phyloP scores from a whole-genome alignment of 768 basidiomycete species.

The Tulasnella sp. region DNA sequence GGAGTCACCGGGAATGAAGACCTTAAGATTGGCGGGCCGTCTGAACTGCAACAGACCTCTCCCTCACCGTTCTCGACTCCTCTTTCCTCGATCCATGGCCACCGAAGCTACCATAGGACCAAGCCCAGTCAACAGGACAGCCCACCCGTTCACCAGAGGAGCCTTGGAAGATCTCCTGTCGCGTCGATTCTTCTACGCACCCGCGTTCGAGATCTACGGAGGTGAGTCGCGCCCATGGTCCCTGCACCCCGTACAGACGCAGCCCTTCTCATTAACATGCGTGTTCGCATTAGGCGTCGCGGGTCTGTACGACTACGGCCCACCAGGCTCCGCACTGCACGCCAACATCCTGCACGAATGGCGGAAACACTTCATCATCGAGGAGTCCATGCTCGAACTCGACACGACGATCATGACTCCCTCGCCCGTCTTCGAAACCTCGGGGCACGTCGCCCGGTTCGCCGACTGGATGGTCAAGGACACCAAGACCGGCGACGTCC shows the following conservation, averaged over 20 bases:
- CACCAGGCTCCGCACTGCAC: conserved; percentile 92
- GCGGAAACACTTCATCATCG: conserved; percentile 97
- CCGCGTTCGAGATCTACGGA: conserved; percentile 98
- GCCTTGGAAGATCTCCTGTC: conserved; percentile 84
- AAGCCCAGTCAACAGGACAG: conserved; percentile 71
- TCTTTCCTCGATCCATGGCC: background rate
- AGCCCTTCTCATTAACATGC: no score
- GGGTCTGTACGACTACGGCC: conserved; percentile 97
- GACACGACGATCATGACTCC: conserved; percentile 99
- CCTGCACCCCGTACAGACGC: no score
- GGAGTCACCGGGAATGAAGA: conserved; percentile 11
- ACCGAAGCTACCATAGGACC: conserved; percentile 17
- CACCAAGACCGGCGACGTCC: conserved; percentile 89
- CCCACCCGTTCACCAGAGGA: conserved; percentile 84
- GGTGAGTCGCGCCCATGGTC: no score
- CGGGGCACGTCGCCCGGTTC: conserved; percentile 96
- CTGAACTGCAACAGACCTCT: background rate
- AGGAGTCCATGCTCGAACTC: conserved; percentile 97
- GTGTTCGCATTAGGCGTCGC: conserved; percentile 76
- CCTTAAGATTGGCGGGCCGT: background rate
- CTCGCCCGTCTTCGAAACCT: conserved; percentile 90
- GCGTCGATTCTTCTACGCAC: conserved; percentile 95
- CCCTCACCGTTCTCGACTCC: background rate
- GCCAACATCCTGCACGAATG: conserved; percentile 97
- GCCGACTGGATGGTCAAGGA: conserved; percentile 99